Conservation (phyloP, 208 protist species). For the Trichomonas tenax region DNA sequence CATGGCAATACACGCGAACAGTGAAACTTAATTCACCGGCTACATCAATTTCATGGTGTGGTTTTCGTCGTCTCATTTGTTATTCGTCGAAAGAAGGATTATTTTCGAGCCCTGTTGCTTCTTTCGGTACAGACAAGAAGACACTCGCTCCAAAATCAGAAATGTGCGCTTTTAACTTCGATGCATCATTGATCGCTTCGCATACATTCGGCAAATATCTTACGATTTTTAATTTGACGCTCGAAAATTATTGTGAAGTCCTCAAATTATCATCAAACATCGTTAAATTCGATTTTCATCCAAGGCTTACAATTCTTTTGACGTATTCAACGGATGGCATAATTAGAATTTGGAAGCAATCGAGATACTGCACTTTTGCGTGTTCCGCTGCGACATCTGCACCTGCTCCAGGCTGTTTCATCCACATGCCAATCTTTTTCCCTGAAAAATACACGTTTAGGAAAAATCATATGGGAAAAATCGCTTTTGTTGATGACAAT, state of each 20-base stretch:
- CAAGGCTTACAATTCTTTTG: neutral
- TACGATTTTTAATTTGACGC: neutral
- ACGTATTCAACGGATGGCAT: neutral
- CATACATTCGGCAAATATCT: neutral
- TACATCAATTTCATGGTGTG: neutral
- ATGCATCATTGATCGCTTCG: neutral
- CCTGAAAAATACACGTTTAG: neutral
- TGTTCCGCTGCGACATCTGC: neutral
- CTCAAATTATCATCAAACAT: neutral
- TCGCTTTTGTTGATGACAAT: neutral
- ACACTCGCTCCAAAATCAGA: neutral
- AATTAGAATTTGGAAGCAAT: neutral
- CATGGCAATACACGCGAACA: neutral
- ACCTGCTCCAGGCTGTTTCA: neutral
- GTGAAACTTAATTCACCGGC: neutral
- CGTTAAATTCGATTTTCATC: conserved; percentile 16
- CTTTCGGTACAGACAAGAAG: neutral
- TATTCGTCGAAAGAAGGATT: neutral
- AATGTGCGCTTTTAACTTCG: neutral
- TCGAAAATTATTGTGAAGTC: neutral
- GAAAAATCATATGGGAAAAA: neutral
- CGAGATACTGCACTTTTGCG: neutral
- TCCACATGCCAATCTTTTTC: neutral
- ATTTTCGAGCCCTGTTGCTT: neutral
- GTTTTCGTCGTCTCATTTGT: neutral